phyloP scores from a whole-genome alignment of 2,329 filamentous ascomycete genomes.

The Paracoccidioides brasiliensis region DNA sequence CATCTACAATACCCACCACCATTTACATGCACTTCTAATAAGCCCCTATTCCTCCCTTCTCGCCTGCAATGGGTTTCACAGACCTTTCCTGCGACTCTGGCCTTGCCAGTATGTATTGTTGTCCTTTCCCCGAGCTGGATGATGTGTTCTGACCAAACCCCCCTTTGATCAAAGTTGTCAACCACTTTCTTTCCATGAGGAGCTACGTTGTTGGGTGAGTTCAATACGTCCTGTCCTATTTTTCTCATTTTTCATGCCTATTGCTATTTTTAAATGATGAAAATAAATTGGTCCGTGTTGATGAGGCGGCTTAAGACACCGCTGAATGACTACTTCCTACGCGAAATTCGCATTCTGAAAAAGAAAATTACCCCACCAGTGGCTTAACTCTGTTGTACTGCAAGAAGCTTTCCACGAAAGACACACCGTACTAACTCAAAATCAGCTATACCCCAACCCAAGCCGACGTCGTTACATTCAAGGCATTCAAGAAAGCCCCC shows the following conservation, averaged over 20 bases:
- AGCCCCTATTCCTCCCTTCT: conserved; percentile 11
- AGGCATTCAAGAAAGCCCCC: conserved; percentile 66
- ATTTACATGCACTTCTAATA: conserved; percentile 15
- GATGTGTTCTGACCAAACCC: conserved; percentile 11
- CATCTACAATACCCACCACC: conserved; percentile 13
- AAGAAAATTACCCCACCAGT: conserved; percentile 11
- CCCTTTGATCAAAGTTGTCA: conserved; percentile 27
- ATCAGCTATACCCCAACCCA: conserved; percentile 59
- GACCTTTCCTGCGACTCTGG: conserved; percentile 51
- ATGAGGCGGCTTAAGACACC: conserved; percentile 89
- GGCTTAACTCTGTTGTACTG: conserved; percentile 7
- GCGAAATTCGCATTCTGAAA: conserved; percentile 60
- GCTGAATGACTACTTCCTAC: conserved; percentile 66
- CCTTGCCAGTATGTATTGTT: conserved; percentile 41
- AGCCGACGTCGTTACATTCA: conserved; percentile 92
- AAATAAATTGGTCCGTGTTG: conserved; percentile 84
- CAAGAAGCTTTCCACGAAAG: neutral
- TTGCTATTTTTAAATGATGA: conserved; percentile 50
- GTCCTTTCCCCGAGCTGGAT: conserved; percentile 9
- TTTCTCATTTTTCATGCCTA: conserved; percentile 9
- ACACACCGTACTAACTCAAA: conserved; percentile 10
- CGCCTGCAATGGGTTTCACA: conserved; percentile 50
- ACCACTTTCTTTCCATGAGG: conserved; percentile 42
- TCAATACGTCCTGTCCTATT: conserved; percentile 13
- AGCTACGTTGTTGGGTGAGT: conserved; percentile 77